These are phyloP conservation scores for Aspergillus ruber DNA, from an alignment of 2,329 filamentous ascomycete species.

Conservation along the genomic window DNA sequence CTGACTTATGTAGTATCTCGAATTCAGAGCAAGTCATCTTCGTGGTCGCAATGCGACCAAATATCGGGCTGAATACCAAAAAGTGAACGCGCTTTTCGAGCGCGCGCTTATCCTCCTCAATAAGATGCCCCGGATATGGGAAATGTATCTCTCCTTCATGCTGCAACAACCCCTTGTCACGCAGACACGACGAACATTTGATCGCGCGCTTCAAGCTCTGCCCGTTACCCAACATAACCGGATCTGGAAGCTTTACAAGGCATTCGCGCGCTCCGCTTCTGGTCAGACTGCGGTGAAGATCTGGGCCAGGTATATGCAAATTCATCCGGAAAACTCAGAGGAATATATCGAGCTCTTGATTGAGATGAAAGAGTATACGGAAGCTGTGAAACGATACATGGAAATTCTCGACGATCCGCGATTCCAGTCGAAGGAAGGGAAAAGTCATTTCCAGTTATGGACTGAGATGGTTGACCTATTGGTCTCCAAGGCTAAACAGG, in stretches of 20 bases:
- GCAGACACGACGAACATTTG: slow-evolving; percentile 77
- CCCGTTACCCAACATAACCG: slow-evolving; percentile 93
- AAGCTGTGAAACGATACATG: slow-evolving; percentile 87
- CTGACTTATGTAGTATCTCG: slow-evolving; percentile 61
- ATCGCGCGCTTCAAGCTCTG: slow-evolving; percentile 81
- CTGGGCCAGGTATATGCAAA: slow-evolving; percentile 94
- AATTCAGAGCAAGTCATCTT: slow-evolving; percentile 75
- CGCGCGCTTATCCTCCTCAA: slow-evolving; percentile 86
- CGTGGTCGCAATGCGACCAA: slow-evolving; percentile 74
- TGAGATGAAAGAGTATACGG: slow-evolving; percentile 76
- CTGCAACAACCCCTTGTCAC: slow-evolving; percentile 89
- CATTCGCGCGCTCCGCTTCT: slow-evolving; percentile 84
- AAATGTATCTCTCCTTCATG: slow-evolving; percentile 90
- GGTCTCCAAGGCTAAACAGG: slow-evolving; percentile 80
- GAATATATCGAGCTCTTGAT: slow-evolving; percentile 88
- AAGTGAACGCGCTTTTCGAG: slow-evolving; percentile 93
- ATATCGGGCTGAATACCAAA: slow-evolving; percentile 74
- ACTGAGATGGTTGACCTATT: slow-evolving; percentile 94
- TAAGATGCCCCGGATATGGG: slow-evolving; percentile 98
- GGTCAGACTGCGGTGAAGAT: slow-evolving; percentile 88
- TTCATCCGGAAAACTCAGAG: slow-evolving; percentile 90
- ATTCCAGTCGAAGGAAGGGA: slow-evolving; percentile 87
- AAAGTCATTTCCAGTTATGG: slow-evolving; percentile 95
- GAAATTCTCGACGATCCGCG: slow-evolving; percentile 82
- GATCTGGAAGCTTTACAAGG: slow-evolving; percentile 86